Evolutionary conservation across 352 stramenopile genomes (phyloP).

Genomic region (Phytophthora quininea): DNA sequence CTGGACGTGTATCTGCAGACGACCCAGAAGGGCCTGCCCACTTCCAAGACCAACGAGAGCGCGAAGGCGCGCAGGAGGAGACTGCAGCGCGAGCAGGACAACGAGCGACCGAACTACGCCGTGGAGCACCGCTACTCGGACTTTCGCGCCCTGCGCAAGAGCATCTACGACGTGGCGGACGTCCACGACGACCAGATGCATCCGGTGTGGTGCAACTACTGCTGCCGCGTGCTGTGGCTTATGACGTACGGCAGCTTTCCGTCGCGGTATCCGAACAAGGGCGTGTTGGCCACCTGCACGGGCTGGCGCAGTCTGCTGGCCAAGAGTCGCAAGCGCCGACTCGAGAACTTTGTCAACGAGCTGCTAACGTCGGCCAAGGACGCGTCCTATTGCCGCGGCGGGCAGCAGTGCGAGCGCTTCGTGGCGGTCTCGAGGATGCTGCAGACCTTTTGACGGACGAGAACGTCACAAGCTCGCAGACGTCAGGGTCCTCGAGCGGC

Average conservation of each 20-base stretch:
- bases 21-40: slow-evolving; percentile 56
- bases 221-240: slow-evolving; percentile 52
- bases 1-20: slow-evolving; percentile 51
- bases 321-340: slow-evolving; percentile 28
- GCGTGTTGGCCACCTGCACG: slow-evolving; percentile 24
- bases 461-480: slow-evolving; percentile 2
- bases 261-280: slow-evolving; percentile 43
- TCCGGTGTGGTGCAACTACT: slow-evolving; percentile 63
- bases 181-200: slow-evolving; percentile 40
- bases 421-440: slow-evolving; percentile 49
- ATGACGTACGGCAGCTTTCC: slow-evolving; percentile 47
- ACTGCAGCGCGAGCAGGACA: slow-evolving; percentile 24
- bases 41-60: slow-evolving; percentile 20
- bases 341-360: slow-evolving; percentile 50
- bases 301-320: slow-evolving; percentile 24
- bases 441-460: slow-evolving; percentile 57
- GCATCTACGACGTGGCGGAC: slow-evolving; percentile 35
- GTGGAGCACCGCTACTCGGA: slow-evolving; percentile 62
- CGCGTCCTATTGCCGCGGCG: slow-evolving; percentile 46
- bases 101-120: slow-evolving; percentile 40
- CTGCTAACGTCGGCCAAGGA: slow-evolving; percentile 50
- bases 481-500: slow-evolving; percentile 10
- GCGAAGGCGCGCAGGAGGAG: slow-evolving; percentile 20
- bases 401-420: slow-evolving; percentile 54
- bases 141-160: slow-evolving; percentile 48